phyloP scores from a whole-genome alignment of 78 protist species.

The Dictyostelium discoideum region dicty_2.7 NC_007090.3:4937001-4937500 shows the following conservation, averaged over 20 bases:
- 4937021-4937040: not conserved
- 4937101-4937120: not conserved
- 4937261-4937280: not conserved
- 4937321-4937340: not conserved
- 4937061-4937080: not conserved
- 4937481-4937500: not conserved
- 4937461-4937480: not conserved
- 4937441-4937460: not conserved
- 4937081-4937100: not conserved
- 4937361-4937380: not conserved
- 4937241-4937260: not conserved
- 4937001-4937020: not conserved
- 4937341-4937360: not conserved
- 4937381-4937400: not conserved
- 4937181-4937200: not conserved
- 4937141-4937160: not conserved
- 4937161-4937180: not conserved
- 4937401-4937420: not conserved
- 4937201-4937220: not conserved
- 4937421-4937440: not conserved
- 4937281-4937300: not conserved
- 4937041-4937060: not conserved
- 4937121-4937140: not conserved
- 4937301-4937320: not conserved
- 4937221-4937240: not conserved